Evolutionary conservation across 805 yeast species (phyloP), one percentile per base, ranked within the genome.

Genomic region (Yamadazyma paraphyllophila): DNA sequence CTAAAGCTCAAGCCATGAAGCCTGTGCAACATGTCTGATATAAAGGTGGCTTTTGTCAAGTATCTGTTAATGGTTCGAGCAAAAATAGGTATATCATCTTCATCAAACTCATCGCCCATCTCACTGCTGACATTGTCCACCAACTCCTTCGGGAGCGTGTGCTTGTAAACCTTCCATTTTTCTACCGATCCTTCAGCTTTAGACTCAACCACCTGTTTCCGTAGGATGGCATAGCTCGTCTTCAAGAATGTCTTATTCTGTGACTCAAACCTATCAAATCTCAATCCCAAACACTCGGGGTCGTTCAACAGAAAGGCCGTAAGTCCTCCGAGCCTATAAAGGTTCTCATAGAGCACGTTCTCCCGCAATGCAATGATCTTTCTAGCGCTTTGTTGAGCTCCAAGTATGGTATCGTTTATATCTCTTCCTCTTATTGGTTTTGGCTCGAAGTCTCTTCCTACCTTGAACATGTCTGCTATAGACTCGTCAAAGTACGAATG

Each of bases 301-400:
- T 64, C 65, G 50, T 74, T 75, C 35, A 79, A 65, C 0, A 81
- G 79, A 44, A 79, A 79, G 0, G 75, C 74, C 0, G 83, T 78
- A 26, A 75, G 54, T 1, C 82, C 82, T 6, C 70, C 75, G 46
- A 78, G 54, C 43, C 84, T 54, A 45, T 65, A 68, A 14, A 77
- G 59, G 50, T 77, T 78, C 48, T 79, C 84, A 37, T 66, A 54
- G 36, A 69, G 59, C 32, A 75, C 68, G 38, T 63, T 63, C 10
- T 67, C 67, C 26, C 57, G 50, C 27, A 51, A 40, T 7, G 45
- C 51, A 9, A 48, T 44, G 24, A 51, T 48, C 36, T 51, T 51
- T n/a, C 39, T 40, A 20, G 47, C 44, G 14, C 41, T 39, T 17
- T 44, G 47, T 4, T 38, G 16, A 30, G 41, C 30, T 3, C 39